These are phyloP conservation scores for Mortierella sp. DNA, from an alignment of 371 early-diverging fungal genomes.

Conservation along the genomic window DNA sequence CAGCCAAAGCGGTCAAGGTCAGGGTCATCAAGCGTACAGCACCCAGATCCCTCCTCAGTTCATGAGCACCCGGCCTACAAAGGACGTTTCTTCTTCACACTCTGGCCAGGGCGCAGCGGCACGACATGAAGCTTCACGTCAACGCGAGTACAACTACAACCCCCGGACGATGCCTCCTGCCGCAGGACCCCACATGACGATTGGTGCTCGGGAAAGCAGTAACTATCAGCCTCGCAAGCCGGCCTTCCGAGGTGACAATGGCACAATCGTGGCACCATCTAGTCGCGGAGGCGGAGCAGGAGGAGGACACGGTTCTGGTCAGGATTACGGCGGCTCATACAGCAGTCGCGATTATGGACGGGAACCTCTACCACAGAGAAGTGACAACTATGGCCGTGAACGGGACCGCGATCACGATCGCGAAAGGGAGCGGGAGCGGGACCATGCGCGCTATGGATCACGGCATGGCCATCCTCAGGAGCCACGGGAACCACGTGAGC, in stretches of 20 bases:
- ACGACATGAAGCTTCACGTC: conserved; percentile 24
- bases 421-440: conserved; percentile 1
- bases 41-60: conserved; percentile 38
- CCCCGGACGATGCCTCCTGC: conserved; percentile 3
- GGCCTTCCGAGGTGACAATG: conserved; percentile 27
- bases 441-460: conserved; percentile 1
- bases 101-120: background rate
- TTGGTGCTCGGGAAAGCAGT: conserved; percentile 37
- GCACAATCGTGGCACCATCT: conserved; percentile 11
- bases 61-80: conserved; percentile 29
- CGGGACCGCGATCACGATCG: conserved; percentile 9
- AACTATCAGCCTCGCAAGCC: conserved; percentile 42
- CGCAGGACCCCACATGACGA: conserved; percentile 25
- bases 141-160: conserved; percentile 25
- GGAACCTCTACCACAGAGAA: conserved; percentile 19
- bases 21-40: conserved; percentile 25
- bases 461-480: conserved; percentile 7
- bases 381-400: conserved; percentile 17
- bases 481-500: background rate
- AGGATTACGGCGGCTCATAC: background rate
- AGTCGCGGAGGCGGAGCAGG: conserved; percentile 18
- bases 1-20: conserved; percentile 27
- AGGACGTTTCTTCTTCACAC: conserved; percentile 15
- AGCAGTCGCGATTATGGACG: conserved; percentile 24
- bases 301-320: conserved; percentile 7